Base-by-base conservation (phyloP, 2,329 filamentous ascomycete genomes). In the Aspergillus fumigatus region DNA sequence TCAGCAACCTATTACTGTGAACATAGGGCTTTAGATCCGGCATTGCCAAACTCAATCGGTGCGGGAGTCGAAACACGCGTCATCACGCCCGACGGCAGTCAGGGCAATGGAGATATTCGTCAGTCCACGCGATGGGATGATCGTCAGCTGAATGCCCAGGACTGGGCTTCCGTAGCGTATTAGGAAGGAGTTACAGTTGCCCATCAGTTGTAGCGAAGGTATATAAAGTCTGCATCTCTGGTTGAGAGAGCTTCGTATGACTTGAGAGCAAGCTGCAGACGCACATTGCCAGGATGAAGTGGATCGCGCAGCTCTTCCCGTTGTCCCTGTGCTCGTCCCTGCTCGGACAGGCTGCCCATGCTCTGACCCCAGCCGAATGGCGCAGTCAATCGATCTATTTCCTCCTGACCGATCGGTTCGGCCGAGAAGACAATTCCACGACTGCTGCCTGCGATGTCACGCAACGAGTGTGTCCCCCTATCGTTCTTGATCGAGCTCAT, bases 391-490 rank as follows among this genome's bases (percentile, higher is more conserved):
- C 75, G 1, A 73, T 78, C 54, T 78, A 78, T 54, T 75, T 77
- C 51, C 65, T 77, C 57, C 56, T 78, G 32, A 78, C 75, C 7
- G 75, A 77, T 66, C 69, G 75, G n/a, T 77, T 75, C 57, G 71
- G 68, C 19, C 66, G 71, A 11, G 71, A 72, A 3, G 73, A 76
- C 60, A 64, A 66, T 19, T 71, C 67, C 14, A 72, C 66, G 3
- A 67, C 67, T 17, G 66, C 69, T 32, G 43, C 55, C 25, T 73
- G 70, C 50, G 50, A 68, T 62, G 40, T 48, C 8, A 41, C 35
- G 11, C 21, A 40, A 21, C 29, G 53, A 4, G 51, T 45, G 2
- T 11, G 41, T 38, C 14, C 11, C 11, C 32, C 14, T 38, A 17
- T n/a, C 32, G 2, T 7, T 14, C 32, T 38, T 6, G 5, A 23